Percentiles rank a stretch among this genome's conserved stretches.
Evolutionary conservation across 1,284 basidiomycete species (phyloP).

Genomic region (Papiliotrema laurentii): DNA sequence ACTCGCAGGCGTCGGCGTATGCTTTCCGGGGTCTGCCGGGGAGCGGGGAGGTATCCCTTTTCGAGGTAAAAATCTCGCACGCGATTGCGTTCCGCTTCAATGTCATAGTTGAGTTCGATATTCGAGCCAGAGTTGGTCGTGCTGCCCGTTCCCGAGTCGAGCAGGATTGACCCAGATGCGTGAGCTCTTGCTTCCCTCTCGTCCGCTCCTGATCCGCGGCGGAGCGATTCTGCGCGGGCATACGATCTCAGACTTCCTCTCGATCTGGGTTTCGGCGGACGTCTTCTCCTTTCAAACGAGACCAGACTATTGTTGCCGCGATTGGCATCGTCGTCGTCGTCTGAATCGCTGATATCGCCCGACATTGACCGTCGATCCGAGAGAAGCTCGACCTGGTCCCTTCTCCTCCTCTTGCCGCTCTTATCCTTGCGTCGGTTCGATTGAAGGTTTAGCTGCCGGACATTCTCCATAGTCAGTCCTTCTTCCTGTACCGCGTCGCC

Average conservation of each 20-base stretch:
- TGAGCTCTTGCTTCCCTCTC: constrained; percentile 4
- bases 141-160: constrained; percentile 19
- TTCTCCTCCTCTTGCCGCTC: background rate
- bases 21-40: constrained; percentile 26
- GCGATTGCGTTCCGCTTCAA: constrained; percentile 19
- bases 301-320: too few species aligned
- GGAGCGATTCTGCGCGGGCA: background rate
- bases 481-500: constrained; percentile 1
- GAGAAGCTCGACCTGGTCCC: background rate
- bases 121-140: constrained; percentile 14
- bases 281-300: too few species aligned
- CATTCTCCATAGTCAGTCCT: constrained; percentile 4
- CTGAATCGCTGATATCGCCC: too few species aligned
- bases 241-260: background rate
- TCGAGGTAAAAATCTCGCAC: constrained; percentile 26
- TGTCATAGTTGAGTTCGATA: constrained; percentile 16
- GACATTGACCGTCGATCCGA: background rate
- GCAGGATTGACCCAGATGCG: constrained; percentile 3
- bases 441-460: constrained; percentile 2
- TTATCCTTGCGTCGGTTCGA: background rate
- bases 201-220: constrained; percentile 7
- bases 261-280: background rate
- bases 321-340: too few species aligned
- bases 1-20: constrained; percentile 27
- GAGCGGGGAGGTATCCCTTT: constrained; percentile 35